phyloP scores from a whole-genome alignment of 2,329 filamentous ascomycete genomes.

The Apiospora rasikravindrae region DNA sequence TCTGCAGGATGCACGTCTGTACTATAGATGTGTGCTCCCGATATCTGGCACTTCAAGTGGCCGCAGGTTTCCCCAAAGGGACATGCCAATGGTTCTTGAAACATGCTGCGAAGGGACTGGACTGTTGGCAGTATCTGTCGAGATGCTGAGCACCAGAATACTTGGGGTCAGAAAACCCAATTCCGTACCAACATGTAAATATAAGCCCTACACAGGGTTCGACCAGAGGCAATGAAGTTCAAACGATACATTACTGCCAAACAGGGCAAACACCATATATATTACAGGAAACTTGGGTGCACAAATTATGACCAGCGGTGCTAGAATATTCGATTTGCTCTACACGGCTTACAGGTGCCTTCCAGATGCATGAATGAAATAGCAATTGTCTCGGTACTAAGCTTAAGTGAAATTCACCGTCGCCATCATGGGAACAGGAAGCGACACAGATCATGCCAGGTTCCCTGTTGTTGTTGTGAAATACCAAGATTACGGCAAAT shows the following conservation, averaged over 20 bases:
- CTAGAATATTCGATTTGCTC: neutral
- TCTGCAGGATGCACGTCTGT: neutral
- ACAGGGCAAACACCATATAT: neutral
- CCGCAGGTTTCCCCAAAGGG: neutral
- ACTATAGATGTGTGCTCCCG: neutral
- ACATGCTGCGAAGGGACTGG: neutral
- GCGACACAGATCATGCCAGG: neutral
- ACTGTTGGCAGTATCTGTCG: neutral
- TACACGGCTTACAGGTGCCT: neutral
- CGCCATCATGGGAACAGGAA: neutral
- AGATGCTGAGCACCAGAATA: neutral
- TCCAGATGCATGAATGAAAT: neutral
- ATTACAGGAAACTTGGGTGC: neutral
- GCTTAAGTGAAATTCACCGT: neutral
- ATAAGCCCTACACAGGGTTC: neutral
- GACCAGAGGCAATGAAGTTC: neutral
- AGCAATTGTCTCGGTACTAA: neutral
- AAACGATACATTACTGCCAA: neutral
- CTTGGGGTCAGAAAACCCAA: too few species aligned
- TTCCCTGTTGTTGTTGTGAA: neutral
- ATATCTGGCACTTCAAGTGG: neutral
- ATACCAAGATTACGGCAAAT: neutral
- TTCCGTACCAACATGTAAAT: neutral
- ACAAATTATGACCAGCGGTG: neutral
- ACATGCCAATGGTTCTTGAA: neutral